These are phyloP conservation scores for Blepharisma japonicum DNA, from an alignment of 73 alveolate genomes.

Conservation along the genomic window DNA sequence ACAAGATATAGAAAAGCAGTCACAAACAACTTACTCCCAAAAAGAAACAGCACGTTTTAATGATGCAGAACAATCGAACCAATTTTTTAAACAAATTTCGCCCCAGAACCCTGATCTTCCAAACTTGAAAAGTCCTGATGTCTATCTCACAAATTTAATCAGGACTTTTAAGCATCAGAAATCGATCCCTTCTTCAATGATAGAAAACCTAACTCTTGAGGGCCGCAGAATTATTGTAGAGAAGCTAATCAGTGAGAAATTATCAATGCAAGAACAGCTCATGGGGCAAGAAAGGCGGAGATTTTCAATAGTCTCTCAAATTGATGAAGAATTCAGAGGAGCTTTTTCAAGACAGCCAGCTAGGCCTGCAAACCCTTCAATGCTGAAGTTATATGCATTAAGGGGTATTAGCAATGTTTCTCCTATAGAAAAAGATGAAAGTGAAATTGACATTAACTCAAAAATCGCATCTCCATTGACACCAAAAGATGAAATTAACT, in stretches of 20 bases:
- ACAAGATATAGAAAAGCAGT: too few relatives aligned
- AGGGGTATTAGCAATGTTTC: constrained; percentile 1
- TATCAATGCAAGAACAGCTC: background rate
- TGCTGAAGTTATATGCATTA: constrained; percentile 8
- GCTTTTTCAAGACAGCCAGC: background rate
- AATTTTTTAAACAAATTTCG: too few relatives aligned
- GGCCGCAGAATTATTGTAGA: constrained; percentile 29
- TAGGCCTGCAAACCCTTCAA: background rate
- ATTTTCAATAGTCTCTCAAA: too few relatives aligned
- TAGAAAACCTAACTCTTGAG: constrained; percentile 31
- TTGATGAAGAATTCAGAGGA: too few relatives aligned
- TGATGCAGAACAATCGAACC: too few relatives aligned
- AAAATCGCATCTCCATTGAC: constrained; percentile 4
- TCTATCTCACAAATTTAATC: too few relatives aligned
- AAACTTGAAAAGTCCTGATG: too few relatives aligned
- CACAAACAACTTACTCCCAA: too few relatives aligned
- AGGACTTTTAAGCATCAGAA: background rate
- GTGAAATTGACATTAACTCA: background rate
- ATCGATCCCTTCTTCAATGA: constrained; percentile 7
- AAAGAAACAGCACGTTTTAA: too few relatives aligned
- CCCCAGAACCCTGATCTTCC: too few relatives aligned
- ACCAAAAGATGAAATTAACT: constrained; percentile 2
- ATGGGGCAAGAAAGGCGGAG: background rate
- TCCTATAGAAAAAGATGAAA: constrained; percentile 25
- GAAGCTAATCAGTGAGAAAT: constrained; percentile 13